Conservation (phyloP, 108 stramenopile genomes). For the Hondaea fermentalgiana region DNA sequence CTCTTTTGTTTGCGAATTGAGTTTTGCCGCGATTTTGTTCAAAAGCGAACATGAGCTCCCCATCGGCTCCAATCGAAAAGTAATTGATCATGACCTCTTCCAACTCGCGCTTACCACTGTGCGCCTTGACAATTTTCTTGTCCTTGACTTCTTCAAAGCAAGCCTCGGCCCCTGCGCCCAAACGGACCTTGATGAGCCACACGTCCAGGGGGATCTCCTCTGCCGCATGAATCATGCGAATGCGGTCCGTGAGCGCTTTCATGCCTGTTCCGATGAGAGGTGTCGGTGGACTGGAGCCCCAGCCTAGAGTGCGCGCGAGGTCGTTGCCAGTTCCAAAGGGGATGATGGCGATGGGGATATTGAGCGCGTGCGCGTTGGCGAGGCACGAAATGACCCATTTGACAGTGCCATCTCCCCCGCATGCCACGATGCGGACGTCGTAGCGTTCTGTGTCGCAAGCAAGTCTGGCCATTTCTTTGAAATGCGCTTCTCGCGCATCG, state of each 20-base stretch:
- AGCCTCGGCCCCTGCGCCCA: neutral
- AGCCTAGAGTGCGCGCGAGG: neutral
- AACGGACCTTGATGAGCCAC: neutral
- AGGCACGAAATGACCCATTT: conserved; percentile 16
- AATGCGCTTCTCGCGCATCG: neutral
- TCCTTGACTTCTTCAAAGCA: neutral
- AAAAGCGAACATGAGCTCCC: conserved; percentile 8
- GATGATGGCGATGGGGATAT: conserved; percentile 7
- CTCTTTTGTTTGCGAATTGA: conserved; percentile 1
- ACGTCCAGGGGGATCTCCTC: neutral
- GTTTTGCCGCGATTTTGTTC: neutral
- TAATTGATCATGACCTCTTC: conserved; percentile 4
- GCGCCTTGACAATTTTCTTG: neutral
- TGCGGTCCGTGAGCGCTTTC: neutral
- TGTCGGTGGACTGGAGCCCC: neutral
- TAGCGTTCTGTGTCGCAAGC: neutral
- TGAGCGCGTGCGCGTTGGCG: neutral
- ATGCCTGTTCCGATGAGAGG: neutral
- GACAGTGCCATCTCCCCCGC: conserved; percentile 14
- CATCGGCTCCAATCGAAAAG: neutral
- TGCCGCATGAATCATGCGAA: neutral
- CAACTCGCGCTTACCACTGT: neutral
- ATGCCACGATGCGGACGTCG: neutral
- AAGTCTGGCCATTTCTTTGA: neutral
- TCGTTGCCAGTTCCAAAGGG: conserved; percentile 15